These are phyloP conservation scores for Moesziomyces globuligerus DNA, from an alignment of 1,284 basidiomycete species.

Conservation along the genomic window DNA sequence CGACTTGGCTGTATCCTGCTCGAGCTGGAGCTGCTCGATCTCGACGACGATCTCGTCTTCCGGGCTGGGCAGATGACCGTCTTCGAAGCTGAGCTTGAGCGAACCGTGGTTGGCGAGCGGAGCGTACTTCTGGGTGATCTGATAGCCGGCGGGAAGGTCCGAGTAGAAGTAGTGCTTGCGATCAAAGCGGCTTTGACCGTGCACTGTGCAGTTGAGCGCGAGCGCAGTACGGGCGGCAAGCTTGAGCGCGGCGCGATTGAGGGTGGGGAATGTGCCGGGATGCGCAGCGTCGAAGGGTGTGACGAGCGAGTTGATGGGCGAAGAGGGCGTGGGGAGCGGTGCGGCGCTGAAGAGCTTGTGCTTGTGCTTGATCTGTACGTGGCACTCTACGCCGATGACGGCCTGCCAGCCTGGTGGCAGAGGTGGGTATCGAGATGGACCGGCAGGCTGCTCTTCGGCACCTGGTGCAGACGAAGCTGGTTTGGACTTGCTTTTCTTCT, in stretches of 20 bases:
- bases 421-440: constrained; percentile 29
- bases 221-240: constrained; percentile 84
- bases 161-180: constrained; percentile 99
- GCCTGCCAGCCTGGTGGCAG: constrained; percentile 68
- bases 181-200: constrained; percentile 70
- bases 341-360: constrained; percentile 84
- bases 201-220: constrained; percentile 79
- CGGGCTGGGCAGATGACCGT: constrained; percentile 64
- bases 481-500: constrained; percentile 38
- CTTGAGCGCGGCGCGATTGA: constrained; percentile 83
- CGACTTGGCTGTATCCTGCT: constrained; percentile 97
- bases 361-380: constrained; percentile 88
- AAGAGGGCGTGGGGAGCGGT: constrained; percentile 71
- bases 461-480: constrained; percentile 1
- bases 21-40: constrained; percentile 93
- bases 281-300: constrained; percentile 87
- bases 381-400: constrained; percentile 92
- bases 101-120: constrained; percentile 81
- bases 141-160: constrained; percentile 92
- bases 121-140: constrained; percentile 94
- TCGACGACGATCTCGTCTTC: constrained; percentile 73
- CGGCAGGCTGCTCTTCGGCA: constrained; percentile 1
- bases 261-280: constrained; percentile 84
- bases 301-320: constrained; percentile 79
- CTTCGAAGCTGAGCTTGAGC: constrained; percentile 70